Base-by-base conservation (phyloP, 495 filamentous ascomycete species). In the Neurospora cerealis region DNA sequence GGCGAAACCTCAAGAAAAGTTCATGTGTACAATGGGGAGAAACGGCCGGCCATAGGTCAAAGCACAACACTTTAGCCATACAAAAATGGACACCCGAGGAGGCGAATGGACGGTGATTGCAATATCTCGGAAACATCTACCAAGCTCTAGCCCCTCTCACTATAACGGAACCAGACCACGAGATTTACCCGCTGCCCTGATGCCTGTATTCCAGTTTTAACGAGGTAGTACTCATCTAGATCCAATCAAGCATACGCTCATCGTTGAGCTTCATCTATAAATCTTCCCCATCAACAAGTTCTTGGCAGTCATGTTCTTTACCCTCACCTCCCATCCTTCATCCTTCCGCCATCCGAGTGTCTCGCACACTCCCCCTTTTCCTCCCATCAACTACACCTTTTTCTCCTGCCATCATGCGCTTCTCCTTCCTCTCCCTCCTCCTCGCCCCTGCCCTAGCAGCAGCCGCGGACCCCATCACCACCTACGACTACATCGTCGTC, bases 401-500 rank as follows among this genome's bases (percentile, higher is more conserved):
- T 28, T 28, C 24, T 28, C 24, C 40, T 13, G 19, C 44, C 73
- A 81, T 28, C 3, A 80, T 81, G 80, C 75, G 73, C 36, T 79
- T 73, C 73, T 71, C 70, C 74, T 72, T 84, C 3, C 71, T 83
- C 17, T 78, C 79, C 41, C 77, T 77, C 41, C 66, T 79, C 28
- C 73, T 62, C 17, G 78, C 77, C 69, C 70, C 77, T 17, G 82
- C 76, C 40, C 75, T 77, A 37, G 37, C 77, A 19, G 72, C 62
- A 3, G 73, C 74, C 48, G 73, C 71, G 17, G 44, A 72, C 13
- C 42, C 74, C 5, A 72, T 74, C 0, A 70, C 72, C 3, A 21
- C 74, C 8, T 91, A 91, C 77, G 90, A 92, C 73, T 92, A 91
- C 79, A 86, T 92, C 72, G 84, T 92, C 28, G 87, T 92, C 0